Percentiles rank a stretch among this genome's conserved stretches.
Evolutionary conservation across 441 rosid genomes (phyloP).

Genomic region (Flueggea neowawraea): DNA sequence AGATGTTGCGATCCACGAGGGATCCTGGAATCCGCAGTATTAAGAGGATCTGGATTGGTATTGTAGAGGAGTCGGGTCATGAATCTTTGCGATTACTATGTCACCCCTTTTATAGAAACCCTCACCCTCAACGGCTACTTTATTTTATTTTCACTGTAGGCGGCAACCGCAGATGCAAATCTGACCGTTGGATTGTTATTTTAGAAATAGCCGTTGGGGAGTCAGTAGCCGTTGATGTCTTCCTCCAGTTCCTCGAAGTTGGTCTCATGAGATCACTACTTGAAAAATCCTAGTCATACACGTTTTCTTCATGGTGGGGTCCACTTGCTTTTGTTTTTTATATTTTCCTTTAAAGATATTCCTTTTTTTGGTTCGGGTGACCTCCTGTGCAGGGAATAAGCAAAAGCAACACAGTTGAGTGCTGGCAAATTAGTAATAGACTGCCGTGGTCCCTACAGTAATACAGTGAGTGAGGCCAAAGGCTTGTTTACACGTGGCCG

Average conservation of each 20-base stretch:
- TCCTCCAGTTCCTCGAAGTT: slow-evolving; percentile 24
- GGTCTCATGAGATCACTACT: slow-evolving; percentile 12
- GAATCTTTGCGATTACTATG: background rate
- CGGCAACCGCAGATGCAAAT: slow-evolving; percentile 69
- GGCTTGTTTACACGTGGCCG: no score
- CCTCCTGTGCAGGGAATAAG: no score
- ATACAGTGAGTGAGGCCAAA: no score
- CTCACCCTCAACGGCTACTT: slow-evolving; percentile 40
- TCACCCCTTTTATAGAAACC: slow-evolving; percentile 30
- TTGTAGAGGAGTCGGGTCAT: background rate
- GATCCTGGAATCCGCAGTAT: slow-evolving; percentile 14
- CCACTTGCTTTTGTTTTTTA: background rate
- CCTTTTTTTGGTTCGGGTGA: no score
- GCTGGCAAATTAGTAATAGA: no score
- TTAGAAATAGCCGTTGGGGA: slow-evolving; percentile 40
- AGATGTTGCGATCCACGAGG: background rate
- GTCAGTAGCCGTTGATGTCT: slow-evolving; percentile 42
- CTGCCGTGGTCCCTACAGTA: no score
- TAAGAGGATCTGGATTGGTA: background rate
- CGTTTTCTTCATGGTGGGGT: slow-evolving; percentile 22
- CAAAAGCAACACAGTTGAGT: no score
- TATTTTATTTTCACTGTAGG: slow-evolving; percentile 28
- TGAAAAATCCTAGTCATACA: slow-evolving; percentile 48
- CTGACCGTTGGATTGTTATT: slow-evolving; percentile 44
- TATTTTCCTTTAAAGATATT: no score